Evolutionary conservation across 2,329 filamentous ascomycete genomes (phyloP), one percentile per base, ranked within the genome.

Genomic region (Epichloe brachyelytri): DNA sequence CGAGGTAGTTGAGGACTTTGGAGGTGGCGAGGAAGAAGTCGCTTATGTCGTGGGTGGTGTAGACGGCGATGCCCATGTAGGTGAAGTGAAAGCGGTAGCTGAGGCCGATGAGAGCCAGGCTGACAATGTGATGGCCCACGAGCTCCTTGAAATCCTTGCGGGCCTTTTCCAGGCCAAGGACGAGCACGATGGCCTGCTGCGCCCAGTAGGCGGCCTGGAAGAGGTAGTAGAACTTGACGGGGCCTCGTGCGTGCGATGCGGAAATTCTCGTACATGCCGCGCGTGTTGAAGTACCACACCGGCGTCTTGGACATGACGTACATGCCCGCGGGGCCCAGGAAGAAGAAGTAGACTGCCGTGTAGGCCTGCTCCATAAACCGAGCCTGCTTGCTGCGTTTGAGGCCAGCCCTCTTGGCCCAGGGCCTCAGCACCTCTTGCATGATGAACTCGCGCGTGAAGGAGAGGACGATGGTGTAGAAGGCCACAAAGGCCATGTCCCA

Each of bases 21-120:
- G 88, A 95, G 2, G 87, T 93, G 38, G 91, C 90, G 43, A 96
- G 78, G 79, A 96, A 96, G 71, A 96, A 95, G 67, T 96, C 90
- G 54, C 84, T 89, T 55, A 96, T 86, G 64, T 97, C 90, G 68
- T 95, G 88, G 10, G 90, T 95, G 55, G 93, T 88, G 68, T 95
- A 97, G 36, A 97, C 88, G 19, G 88, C 87, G 51, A 96, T 71
- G 26, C 90, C 90, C 65, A 97, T 94, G 69, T 95, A 91, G 19
- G 89, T 94, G 68, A 96, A 97, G 70, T 97, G 90, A 74, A 95
- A 97, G 54, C 88, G 82, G 71, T 96, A 97, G 72, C 86, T 93
- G 62, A 91, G 72, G 53, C 71, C 84, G 58, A 97, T 95, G 59
- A 97, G 77, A 19, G 83, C 73, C 53, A 97, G 71, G 19, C 88